These are phyloP conservation scores for Aureobasidium pullulans DNA, from an alignment of 2,329 filamentous ascomycete genomes.

Conservation along the genomic window DNA sequence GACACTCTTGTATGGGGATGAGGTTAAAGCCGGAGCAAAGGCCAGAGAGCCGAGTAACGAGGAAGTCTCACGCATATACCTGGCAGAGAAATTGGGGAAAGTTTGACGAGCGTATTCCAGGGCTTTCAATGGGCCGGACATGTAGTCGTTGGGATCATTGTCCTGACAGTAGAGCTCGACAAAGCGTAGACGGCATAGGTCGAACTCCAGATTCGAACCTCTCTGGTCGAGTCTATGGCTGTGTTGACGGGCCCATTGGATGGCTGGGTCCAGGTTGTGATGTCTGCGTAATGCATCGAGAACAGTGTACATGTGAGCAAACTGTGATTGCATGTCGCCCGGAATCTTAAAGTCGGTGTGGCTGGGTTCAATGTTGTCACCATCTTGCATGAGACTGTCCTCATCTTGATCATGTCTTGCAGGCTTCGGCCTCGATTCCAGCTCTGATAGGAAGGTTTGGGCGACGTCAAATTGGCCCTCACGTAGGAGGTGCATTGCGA, in stretches of 20 bases:
- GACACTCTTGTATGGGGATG: conserved; percentile 70
- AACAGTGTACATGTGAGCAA: conserved; percentile 85
- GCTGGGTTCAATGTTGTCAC: neutral
- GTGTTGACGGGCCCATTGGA: conserved; percentile 74
- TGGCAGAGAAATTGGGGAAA: conserved; percentile 65
- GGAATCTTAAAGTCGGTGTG: conserved; percentile 15
- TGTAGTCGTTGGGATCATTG: conserved; percentile 20
- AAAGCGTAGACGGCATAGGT: conserved; percentile 83
- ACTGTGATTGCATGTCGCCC: conserved; percentile 61
- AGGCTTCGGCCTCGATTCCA: conserved; percentile 7
- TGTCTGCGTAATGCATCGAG: conserved; percentile 65
- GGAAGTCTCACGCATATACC: conserved; percentile 73
- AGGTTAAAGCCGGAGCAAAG: conserved; percentile 64
- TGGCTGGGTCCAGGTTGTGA: conserved; percentile 72
- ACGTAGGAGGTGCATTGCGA: conserved; percentile 91
- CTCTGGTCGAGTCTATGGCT: conserved; percentile 64
- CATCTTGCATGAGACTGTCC: neutral
- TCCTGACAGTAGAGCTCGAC: conserved; percentile 72
- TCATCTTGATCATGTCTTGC: neutral
- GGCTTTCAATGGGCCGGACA: conserved; percentile 56
- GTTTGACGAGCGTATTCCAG: conserved; percentile 67
- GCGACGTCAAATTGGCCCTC: conserved; percentile 91
- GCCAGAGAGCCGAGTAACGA: conserved; percentile 75
- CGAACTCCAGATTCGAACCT: conserved; percentile 91
- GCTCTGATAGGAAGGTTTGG: conserved; percentile 66